phyloP scores from a whole-genome alignment of 345 rosid genomes.

The Ceriops tagal region DNA sequence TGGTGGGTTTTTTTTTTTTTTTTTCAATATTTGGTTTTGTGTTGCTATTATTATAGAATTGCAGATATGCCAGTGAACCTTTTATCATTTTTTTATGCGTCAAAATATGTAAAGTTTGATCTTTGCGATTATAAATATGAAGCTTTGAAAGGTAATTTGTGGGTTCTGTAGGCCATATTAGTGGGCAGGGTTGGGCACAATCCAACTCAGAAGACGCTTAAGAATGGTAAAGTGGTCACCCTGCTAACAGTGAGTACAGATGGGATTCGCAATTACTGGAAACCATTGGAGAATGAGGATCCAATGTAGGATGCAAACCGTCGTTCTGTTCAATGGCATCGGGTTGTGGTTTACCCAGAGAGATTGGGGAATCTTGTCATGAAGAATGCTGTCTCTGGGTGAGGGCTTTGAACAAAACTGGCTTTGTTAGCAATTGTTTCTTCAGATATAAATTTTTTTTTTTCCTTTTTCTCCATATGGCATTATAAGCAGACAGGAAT shows the following conservation, averaged over 20 bases:
- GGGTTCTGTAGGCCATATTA: constrained; percentile 63
- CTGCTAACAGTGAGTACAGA: constrained; percentile 78
- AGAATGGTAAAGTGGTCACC: constrained; percentile 53
- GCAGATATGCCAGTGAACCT: no score
- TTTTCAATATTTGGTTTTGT: no score
- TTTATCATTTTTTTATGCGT: no score
- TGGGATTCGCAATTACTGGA: constrained; percentile 72
- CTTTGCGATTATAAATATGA: background rate
- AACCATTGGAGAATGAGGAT: constrained; percentile 67
- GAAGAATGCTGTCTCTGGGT: constrained; percentile 77
- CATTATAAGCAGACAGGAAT: no score
- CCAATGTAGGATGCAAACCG: constrained; percentile 71
- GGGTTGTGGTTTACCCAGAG: constrained; percentile 66
- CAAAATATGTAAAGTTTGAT: no score
- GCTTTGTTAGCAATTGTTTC: background rate
- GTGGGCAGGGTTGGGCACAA: constrained; percentile 85
- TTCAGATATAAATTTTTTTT: no score
- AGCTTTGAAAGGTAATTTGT: background rate
- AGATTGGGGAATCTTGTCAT: constrained; percentile 49
- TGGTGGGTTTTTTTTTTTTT: background rate
- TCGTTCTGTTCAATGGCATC: constrained; percentile 84
- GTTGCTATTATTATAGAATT: no score
- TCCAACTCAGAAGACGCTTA: constrained; percentile 76
- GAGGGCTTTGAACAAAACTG: constrained; percentile 27
- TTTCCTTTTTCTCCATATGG: no score